Percentiles rank a stretch among this genome's conserved stretches.
These are phyloP conservation scores for Venturia carpophila DNA, from an alignment of 2,329 filamentous ascomycete species.

Conservation along the genomic window DNA sequence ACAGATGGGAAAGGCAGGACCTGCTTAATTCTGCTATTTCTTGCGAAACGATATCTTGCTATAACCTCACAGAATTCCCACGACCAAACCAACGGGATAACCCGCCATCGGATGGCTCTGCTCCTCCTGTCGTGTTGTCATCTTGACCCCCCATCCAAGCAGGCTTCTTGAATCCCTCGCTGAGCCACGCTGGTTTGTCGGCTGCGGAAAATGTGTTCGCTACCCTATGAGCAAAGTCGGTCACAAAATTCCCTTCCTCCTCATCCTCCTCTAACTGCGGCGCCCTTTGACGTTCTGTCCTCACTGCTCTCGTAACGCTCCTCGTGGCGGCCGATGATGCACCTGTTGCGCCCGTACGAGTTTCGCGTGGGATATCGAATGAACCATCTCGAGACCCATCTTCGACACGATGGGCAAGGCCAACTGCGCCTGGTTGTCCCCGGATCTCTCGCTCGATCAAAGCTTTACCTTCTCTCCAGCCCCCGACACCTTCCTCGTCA, in stretches of 20 bases:
- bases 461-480: conserved; percentile 85
- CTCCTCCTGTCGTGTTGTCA: conserved; percentile 1
- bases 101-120: background rate
- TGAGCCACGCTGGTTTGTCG: conserved; percentile 19
- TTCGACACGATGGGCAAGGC: conserved; percentile 19
- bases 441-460: conserved; percentile 76
- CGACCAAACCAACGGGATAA: conserved; percentile 18
- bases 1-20: background rate
- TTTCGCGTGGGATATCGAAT: conserved; percentile 12
- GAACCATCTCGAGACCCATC: conserved; percentile 8
- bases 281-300: background rate
- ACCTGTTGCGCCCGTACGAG: background rate
- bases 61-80: conserved; percentile 15
- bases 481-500: conserved; percentile 62
- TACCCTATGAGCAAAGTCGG: conserved; percentile 73
- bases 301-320: background rate
- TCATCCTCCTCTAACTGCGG: conserved; percentile 44
- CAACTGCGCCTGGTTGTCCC: conserved; percentile 25
- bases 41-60: conserved; percentile 1
- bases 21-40: background rate
- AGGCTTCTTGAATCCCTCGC: conserved; percentile 16
- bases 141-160: conserved; percentile 17
- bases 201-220: conserved; percentile 78
- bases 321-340: background rate
- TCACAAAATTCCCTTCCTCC: conserved; percentile 75